Evolutionary conservation across 2,329 filamentous ascomycete genomes (phyloP).

Genomic region (Dissoconium aciculare): DNA sequence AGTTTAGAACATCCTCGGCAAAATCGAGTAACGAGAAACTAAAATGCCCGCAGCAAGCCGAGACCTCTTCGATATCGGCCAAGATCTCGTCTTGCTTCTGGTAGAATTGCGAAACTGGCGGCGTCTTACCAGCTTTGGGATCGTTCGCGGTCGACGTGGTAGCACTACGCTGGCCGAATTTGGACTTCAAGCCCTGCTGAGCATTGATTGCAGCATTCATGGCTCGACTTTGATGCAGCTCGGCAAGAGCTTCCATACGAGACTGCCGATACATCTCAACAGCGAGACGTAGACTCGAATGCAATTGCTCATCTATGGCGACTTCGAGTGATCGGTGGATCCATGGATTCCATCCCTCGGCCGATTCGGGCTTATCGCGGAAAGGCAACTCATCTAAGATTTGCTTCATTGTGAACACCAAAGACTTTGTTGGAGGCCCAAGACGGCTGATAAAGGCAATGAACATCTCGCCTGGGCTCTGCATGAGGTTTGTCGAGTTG

Average conservation of each 20-base stretch:
- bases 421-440: constrained; percentile 87
- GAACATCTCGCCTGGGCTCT: constrained; percentile 62
- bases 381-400: constrained; percentile 82
- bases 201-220: constrained; percentile 33
- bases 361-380: constrained; percentile 19
- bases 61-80: constrained; percentile 92
- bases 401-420: constrained; percentile 81
- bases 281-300: constrained; percentile 65
- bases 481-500: constrained; percentile 7
- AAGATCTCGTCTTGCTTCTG: constrained; percentile 46
- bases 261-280: constrained; percentile 64
- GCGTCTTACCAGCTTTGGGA: constrained; percentile 30
- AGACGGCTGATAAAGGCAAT: constrained; percentile 76
- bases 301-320: constrained; percentile 63
- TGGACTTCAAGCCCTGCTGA: constrained; percentile 46
- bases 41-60: constrained; percentile 94
- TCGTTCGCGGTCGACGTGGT: neutral
- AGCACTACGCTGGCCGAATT: constrained; percentile 5
- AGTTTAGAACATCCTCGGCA: constrained; percentile 72
- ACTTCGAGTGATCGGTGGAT: constrained; percentile 45
- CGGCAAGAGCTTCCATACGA: constrained; percentile 57
- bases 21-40: constrained; percentile 84
- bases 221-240: constrained; percentile 70
- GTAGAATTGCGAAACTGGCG: constrained; percentile 11
- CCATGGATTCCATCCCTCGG: constrained; percentile 12